phyloP scores from a whole-genome alignment of 495 filamentous ascomycete species.

The Podospora tetraspora region DNA sequence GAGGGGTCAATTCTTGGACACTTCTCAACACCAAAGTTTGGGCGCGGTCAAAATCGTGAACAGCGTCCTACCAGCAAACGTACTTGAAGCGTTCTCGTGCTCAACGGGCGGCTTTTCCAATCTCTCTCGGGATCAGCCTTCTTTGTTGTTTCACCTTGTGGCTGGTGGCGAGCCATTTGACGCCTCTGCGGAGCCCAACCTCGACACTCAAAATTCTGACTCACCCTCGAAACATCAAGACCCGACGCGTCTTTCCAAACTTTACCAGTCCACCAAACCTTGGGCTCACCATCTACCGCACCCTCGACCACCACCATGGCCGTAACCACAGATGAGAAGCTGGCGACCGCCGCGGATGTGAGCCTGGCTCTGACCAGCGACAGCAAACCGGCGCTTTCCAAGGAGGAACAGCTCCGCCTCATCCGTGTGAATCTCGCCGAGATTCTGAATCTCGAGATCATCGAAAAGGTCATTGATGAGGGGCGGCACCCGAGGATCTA shows the following conservation, averaged over 20 bases:
- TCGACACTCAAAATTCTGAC: conserved; percentile 9
- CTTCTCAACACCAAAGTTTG: conserved; percentile 9
- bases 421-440: conserved; percentile 80
- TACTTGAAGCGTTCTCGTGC: background rate
- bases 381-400: conserved; percentile 8
- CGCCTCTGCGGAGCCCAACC: background rate
- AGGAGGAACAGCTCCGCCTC: conserved; percentile 51
- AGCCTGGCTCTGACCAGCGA: conserved; percentile 14
- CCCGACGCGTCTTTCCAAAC: conserved; percentile 2
- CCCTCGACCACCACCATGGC: conserved; percentile 1
- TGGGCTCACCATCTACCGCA: background rate
- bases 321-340: conserved; percentile 12
- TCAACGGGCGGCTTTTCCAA: too few species aligned
- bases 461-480: conserved; percentile 68
- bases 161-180: background rate
- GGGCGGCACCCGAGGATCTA: conserved; percentile 71
- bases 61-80: background rate
- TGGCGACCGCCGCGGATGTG: conserved; percentile 17
- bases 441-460: conserved; percentile 78
- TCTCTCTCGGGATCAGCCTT: background rate
- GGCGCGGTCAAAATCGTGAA: conserved; percentile 8
- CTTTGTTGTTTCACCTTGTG: background rate
- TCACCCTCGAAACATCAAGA: conserved; percentile 4
- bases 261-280: background rate
- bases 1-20: conserved; percentile 1